Conservation (phyloP, 2,329 filamentous ascomycete genomes). For the Xylaria sp. region DNA sequence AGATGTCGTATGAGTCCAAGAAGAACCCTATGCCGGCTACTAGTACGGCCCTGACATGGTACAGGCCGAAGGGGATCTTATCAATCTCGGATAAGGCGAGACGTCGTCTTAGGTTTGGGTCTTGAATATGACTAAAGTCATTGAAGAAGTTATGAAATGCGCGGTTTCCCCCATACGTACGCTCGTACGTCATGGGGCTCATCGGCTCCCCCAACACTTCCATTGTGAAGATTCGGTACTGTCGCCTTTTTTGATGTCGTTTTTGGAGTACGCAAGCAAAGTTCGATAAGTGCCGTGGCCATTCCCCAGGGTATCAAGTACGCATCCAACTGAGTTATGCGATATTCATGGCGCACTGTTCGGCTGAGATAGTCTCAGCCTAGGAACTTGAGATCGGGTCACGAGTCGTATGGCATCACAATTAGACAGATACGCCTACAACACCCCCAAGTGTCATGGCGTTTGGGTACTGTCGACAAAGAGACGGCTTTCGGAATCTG, state of each 20-base stretch:
- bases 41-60: constrained; percentile 77
- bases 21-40: constrained; percentile 87
- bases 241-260: constrained; percentile 9
- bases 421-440: not conserved
- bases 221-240: constrained; percentile 36
- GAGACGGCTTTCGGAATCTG: not conserved
- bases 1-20: constrained; percentile 83
- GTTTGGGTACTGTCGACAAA: not conserved
- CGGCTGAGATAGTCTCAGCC: constrained; percentile 19
- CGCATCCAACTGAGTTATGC: constrained; percentile 20
- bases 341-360: constrained; percentile 28
- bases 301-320: constrained; percentile 20
- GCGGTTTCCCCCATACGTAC: constrained; percentile 70
- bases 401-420: constrained; percentile 6
- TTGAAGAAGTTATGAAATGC: constrained; percentile 81
- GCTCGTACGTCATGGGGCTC: constrained; percentile 48
- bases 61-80: constrained; percentile 79
- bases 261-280: not conserved
- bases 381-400: not conserved
- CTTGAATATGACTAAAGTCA: constrained; percentile 71
- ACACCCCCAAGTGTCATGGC: not conserved
- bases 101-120: constrained; percentile 80
- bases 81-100: constrained; percentile 83
- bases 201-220: constrained; percentile 57
- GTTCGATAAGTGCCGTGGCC: constrained; percentile 7